phyloP scores from a whole-genome alignment of 345 rosid genomes.

The Erysimum cheiranthoides region DNA sequence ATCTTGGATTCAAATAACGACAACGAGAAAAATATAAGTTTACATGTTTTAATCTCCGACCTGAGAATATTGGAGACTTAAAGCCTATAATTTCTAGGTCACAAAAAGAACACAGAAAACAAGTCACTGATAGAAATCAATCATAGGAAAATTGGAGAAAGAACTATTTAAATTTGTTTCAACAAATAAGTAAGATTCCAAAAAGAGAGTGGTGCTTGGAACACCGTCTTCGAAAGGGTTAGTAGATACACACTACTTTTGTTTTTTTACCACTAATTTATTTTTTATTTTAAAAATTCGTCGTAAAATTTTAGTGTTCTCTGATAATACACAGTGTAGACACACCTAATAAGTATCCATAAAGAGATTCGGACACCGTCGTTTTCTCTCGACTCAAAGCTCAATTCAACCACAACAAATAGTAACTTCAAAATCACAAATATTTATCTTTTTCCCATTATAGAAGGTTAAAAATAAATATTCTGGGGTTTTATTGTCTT shows the following conservation, averaged over 20 bases:
- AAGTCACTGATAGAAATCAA: not conserved
- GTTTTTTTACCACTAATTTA: constrained; percentile 4
- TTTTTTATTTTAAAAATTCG: not conserved
- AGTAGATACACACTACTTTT: constrained; percentile 24
- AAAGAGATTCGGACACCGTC: constrained; percentile 40
- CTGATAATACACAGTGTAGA: constrained; percentile 26
- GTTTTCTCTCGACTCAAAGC: constrained; percentile 36
- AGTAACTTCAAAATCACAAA: constrained; percentile 21
- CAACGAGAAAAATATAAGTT: no score
- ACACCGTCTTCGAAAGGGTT: constrained; percentile 25
- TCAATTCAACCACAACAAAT: constrained; percentile 34
- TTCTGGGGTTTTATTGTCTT: constrained; percentile 23
- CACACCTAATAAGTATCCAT: constrained; percentile 25
- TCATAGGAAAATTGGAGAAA: not conserved
- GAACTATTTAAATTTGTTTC: not conserved
- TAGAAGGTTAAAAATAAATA: constrained; percentile 28
- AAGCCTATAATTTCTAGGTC: no score
- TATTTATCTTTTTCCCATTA: not conserved
- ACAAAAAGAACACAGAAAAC: no score
- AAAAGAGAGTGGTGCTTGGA: constrained; percentile 33
- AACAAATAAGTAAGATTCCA: not conserved
- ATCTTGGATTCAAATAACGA: no score
- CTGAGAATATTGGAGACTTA: no score
- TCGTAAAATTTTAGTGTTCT: constrained; percentile 22
- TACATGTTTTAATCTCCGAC: no score